These are phyloP conservation scores for Grosmannia clavigera DNA, from an alignment of 2,329 filamentous ascomycete species.

Conservation along the genomic window DNA sequence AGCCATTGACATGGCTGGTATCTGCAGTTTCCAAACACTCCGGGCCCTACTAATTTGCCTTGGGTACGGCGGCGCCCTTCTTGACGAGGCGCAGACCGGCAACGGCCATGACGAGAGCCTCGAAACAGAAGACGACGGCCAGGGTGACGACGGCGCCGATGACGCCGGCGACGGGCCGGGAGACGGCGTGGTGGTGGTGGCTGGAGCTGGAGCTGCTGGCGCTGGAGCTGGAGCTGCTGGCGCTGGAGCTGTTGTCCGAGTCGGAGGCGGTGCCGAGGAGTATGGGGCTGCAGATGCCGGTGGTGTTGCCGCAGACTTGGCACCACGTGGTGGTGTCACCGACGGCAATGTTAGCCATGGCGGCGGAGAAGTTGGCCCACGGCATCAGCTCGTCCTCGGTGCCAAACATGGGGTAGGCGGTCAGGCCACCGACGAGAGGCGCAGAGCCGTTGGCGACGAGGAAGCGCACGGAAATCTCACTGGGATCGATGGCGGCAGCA, in stretches of 20 bases:
- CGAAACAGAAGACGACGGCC: slow-evolving; percentile 32
- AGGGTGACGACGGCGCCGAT: slow-evolving; percentile 60
- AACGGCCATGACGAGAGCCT: slow-evolving; percentile 29
- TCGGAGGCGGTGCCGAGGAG: slow-evolving; percentile 16
- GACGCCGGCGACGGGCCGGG: slow-evolving; percentile 63
- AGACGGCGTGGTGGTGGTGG: slow-evolving; percentile 36
- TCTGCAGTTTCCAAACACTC: background rate
- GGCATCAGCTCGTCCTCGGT: slow-evolving; percentile 40
- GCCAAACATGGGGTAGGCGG: slow-evolving; percentile 47
- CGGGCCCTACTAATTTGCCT: slow-evolving; percentile 1
- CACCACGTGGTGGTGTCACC: slow-evolving; percentile 60
- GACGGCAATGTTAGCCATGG: slow-evolving; percentile 56
- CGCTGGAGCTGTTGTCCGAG: slow-evolving; percentile 11
- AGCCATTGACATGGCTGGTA: background rate
- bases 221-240: slow-evolving; percentile 12
- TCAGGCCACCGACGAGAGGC: slow-evolving; percentile 33
- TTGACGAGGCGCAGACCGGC: slow-evolving; percentile 35
- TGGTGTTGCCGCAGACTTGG: slow-evolving; percentile 57
- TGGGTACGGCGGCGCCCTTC: slow-evolving; percentile 19
- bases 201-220: slow-evolving; percentile 12
- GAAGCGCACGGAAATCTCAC: slow-evolving; percentile 47
- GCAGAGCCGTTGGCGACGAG: slow-evolving; percentile 48
- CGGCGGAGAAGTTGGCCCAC: slow-evolving; percentile 55
- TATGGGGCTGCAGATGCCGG: slow-evolving; percentile 46
- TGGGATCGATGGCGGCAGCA: slow-evolving; percentile 21